A percentile compares a stretch with the other conserved stretches of the same genome.
Conservation (phyloP, 768 basidiomycete species). For the Macrolepiota albuminosa region DNA sequence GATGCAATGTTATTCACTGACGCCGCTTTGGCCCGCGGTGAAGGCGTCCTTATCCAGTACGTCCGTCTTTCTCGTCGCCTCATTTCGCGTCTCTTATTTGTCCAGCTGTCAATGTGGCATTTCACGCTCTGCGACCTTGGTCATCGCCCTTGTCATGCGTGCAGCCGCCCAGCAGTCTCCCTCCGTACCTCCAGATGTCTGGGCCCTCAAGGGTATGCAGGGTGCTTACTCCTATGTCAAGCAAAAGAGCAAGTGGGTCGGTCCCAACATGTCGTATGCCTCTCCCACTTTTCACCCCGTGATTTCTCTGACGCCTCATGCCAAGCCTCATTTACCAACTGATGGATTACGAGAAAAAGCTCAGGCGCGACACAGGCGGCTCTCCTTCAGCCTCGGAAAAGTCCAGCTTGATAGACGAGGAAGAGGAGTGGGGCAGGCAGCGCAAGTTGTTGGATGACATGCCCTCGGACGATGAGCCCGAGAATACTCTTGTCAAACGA, state of each 20-base stretch:
- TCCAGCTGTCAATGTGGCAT: conserved; percentile 90
- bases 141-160: conserved; percentile 91
- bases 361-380: conserved; percentile 40
- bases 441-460: conserved; percentile 57
- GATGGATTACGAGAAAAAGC: conserved; percentile 81
- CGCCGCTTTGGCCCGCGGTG: conserved; percentile 65
- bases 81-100: conserved; percentile 17
- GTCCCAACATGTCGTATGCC: conserved; percentile 93
- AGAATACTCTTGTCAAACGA: conserved; percentile 56
- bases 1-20: conserved; percentile 81
- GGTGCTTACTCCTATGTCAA: conserved; percentile 88
- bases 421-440: conserved; percentile 78
- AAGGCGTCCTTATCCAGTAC: conserved; percentile 82
- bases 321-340: conserved; percentile 87
- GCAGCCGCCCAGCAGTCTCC: conserved; percentile 71
- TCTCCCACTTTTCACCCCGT: conserved; percentile 10
- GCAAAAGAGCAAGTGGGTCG: conserved; percentile 80
- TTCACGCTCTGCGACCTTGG: conserved; percentile 84
- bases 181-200: conserved; percentile 67
- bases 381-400: conserved; percentile 52
- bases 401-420: conserved; percentile 57
- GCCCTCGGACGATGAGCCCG: conserved; percentile 47
- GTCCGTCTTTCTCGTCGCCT: conserved; percentile 29
- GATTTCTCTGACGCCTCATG: conserved; percentile 17
- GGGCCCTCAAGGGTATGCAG: conserved; percentile 84